A percentile compares a stretch with the other conserved stretches of the same genome.
These are phyloP conservation scores for Forsythia suspensa DNA, from an alignment of 257 asterid genomes.

Conservation along the genomic window DNA sequence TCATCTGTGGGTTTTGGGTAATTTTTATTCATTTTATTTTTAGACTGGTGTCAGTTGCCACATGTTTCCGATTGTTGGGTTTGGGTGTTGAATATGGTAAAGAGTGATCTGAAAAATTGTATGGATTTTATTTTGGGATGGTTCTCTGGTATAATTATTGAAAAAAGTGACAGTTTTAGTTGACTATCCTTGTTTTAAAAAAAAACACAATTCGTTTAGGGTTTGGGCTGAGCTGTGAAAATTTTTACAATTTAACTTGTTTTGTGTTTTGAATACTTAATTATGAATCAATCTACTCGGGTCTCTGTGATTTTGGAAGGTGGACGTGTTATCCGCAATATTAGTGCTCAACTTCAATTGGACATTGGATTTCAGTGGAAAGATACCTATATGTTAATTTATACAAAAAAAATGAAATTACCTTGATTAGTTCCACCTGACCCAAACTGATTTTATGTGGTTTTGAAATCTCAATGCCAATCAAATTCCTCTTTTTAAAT, in stretches of 20 bases:
- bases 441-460: neutral
- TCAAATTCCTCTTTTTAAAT: neutral
- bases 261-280: neutral
- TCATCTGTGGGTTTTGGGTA: conserved; percentile 6
- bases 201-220: neutral
- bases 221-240: neutral
- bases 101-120: neutral
- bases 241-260: neutral
- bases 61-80: neutral
- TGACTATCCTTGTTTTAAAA: neutral
- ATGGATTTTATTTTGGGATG: neutral
- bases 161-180: neutral
- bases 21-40: neutral
- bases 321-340: neutral
- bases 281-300: neutral
- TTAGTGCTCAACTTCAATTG: neutral
- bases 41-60: neutral
- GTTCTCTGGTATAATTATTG: neutral
- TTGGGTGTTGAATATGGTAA: neutral
- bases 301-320: neutral
- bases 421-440: neutral
- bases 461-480: neutral
- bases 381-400: neutral
- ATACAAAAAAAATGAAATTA: neutral
- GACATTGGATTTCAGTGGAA: neutral